Evolutionary conservation across 306 rosid genomes (phyloP).

Genomic region (Vicia villosa): DNA sequence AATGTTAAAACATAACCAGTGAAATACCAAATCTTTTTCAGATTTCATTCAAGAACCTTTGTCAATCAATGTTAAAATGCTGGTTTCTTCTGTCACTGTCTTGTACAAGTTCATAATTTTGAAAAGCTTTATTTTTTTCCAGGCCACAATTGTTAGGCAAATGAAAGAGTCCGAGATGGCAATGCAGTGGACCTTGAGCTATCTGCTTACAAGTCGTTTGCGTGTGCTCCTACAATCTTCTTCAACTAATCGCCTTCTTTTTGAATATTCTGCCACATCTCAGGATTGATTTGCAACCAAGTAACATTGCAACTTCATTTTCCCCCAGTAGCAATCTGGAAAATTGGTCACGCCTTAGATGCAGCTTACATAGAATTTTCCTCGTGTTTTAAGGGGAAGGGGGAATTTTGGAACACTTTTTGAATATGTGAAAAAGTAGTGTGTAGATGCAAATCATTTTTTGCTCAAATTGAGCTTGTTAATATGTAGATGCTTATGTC

Average conservation of each 20-base stretch:
- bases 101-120: background rate
- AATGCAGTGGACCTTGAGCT: constrained; percentile 87
- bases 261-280: constrained; percentile 85
- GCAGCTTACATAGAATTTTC: background rate
- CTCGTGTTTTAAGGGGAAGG: background rate
- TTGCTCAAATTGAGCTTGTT: constrained; percentile 62
- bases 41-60: constrained; percentile 3
- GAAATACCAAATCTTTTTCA: constrained; percentile 21
- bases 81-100: background rate
- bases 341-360: background rate
- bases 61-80: background rate
- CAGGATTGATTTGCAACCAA: constrained; percentile 48
- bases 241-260: constrained; percentile 80
- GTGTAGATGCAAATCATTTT: constrained; percentile 42
- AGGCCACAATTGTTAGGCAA: constrained; percentile 88
- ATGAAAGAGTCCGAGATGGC: constrained; percentile 98
- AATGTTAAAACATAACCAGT: background rate
- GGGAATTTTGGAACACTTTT: constrained; percentile 1
- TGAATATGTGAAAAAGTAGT: constrained; percentile 32
- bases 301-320: constrained; percentile 1
- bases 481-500: constrained; percentile 35
- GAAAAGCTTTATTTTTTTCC: constrained; percentile 25
- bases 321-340: background rate
- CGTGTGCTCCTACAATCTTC: constrained; percentile 88
- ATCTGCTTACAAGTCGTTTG: constrained; percentile 85